Conservation (phyloP, 148 eudicot species). For the Vaccinium macrocarpon region DNA sequence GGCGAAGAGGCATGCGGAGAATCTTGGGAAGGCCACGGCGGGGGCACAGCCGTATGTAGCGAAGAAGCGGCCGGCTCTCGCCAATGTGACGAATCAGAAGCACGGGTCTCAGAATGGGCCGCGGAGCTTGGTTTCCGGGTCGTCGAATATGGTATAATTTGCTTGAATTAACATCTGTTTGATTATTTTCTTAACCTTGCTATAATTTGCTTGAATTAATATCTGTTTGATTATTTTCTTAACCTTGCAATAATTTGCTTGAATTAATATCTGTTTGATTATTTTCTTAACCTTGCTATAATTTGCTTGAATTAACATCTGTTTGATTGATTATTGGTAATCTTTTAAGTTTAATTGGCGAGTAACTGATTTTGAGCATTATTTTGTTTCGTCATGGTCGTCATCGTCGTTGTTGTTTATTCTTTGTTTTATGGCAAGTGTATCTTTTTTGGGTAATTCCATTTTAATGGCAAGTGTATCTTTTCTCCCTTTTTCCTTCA, state of each 20-base stretch:
- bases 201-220: not conserved
- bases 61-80: slow-evolving; percentile 67
- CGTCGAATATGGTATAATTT: slow-evolving; percentile 41
- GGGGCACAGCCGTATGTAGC: slow-evolving; percentile 26
- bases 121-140: slow-evolving; percentile 20
- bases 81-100: slow-evolving; percentile 61
- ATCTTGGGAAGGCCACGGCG: slow-evolving; percentile 33
- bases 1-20: slow-evolving; percentile 54
- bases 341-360: not conserved
- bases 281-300: not conserved
- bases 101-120: slow-evolving; percentile 17
- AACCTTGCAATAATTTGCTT: not conserved
- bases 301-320: not conserved
- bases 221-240: not conserved
- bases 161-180: too few species aligned
- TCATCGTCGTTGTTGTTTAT: not conserved
- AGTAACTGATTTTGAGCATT: not conserved
- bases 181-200: not conserved
- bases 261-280: too few species aligned
- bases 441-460: too few species aligned
- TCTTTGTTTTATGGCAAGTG: not conserved
- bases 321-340: not conserved
- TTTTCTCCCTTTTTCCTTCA: not conserved
- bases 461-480: not conserved
- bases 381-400: not conserved